A percentile compares a stretch with the other conserved stretches of the same genome.
Evolutionary conservation across 495 filamentous ascomycete genomes (phyloP).

Genomic region (Penicillium paxilli): DNA sequence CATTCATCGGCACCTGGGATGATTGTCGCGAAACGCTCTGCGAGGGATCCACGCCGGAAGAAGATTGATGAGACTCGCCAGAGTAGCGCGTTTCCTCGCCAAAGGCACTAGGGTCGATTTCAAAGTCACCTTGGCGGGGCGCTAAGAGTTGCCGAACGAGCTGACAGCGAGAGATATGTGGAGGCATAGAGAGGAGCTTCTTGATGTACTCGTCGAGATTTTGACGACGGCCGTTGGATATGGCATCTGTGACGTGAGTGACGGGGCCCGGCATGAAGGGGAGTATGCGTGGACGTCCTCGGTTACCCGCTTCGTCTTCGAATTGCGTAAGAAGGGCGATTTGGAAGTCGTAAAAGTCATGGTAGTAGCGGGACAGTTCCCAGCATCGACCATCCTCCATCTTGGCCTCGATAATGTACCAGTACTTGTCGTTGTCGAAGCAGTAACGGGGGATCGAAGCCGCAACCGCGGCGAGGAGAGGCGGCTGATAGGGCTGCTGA

Average conservation of each 20-base stretch:
- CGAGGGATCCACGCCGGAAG: conserved; percentile 54
- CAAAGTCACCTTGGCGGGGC: conserved; percentile 87
- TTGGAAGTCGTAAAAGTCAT: conserved; percentile 99
- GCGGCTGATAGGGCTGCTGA: conserved; percentile 30
- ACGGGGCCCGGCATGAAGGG: conserved; percentile 99
- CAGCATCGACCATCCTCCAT: conserved; percentile 91
- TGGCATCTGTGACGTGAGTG: conserved; percentile 95
- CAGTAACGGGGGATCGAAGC: conserved; percentile 91
- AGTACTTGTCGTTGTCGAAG: conserved; percentile 97
- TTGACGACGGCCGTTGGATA: conserved; percentile 87
- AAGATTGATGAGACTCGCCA: conserved; percentile 70
- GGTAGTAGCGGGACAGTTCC: conserved; percentile 91
- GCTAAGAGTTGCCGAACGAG: conserved; percentile 89
- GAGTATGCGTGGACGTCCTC: conserved; percentile 71
- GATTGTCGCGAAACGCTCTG: conserved; percentile 70
- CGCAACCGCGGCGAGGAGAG: conserved; percentile 59
- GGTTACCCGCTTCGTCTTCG: conserved; percentile 86
- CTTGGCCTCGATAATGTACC: conserved; percentile 92
- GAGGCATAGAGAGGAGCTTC: conserved; percentile 78
- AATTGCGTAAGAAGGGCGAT: conserved; percentile 93
- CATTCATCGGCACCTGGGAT: conserved; percentile 69
- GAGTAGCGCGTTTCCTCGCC: conserved; percentile 72
- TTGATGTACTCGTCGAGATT: conserved; percentile 95
- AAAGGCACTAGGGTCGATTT: conserved; percentile 71
- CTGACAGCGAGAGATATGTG: conserved; percentile 78